phyloP scores from a whole-genome alignment of 2,329 filamentous ascomycete species.

The Neoascochyta sp. region DNA sequence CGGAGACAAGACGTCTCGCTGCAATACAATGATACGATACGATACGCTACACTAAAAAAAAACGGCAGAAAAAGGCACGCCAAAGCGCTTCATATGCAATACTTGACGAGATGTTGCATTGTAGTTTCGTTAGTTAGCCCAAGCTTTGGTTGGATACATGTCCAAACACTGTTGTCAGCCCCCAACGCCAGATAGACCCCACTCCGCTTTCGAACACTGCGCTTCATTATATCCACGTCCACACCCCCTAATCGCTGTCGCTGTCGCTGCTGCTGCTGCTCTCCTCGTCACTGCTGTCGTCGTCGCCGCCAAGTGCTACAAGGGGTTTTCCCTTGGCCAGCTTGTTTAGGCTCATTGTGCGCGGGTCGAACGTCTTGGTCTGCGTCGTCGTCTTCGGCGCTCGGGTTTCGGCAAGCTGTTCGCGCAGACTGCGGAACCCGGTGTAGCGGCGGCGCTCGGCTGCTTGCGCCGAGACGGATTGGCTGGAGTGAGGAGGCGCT shows the following conservation, averaged over 20 bases:
- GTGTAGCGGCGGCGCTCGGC: constrained; percentile 9
- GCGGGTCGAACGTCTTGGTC: constrained; percentile 9
- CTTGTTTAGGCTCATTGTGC: constrained; percentile 10
- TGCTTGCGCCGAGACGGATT: constrained; percentile 9
- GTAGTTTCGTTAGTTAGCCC: too few relatives aligned
- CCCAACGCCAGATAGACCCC: too few relatives aligned
- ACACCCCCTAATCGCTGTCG: constrained; percentile 8
- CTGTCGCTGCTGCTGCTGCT: constrained; percentile 9
- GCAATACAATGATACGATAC: too few relatives aligned
- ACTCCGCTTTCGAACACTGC: too few relatives aligned
- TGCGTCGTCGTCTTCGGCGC: constrained; percentile 5
- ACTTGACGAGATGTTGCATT: too few relatives aligned
- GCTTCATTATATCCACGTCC: not conserved
- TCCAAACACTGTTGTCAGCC: too few relatives aligned
- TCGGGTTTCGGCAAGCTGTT: constrained; percentile 12
- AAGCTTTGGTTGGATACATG: too few relatives aligned
- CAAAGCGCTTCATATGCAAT: too few relatives aligned
- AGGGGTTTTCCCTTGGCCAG: constrained; percentile 3
- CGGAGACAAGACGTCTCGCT: too few relatives aligned
- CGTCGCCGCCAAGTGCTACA: not conserved
- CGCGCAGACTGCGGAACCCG: constrained; percentile 11
- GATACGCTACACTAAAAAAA: too few relatives aligned
- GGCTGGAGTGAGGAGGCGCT: constrained; percentile 6
- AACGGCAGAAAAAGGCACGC: too few relatives aligned
- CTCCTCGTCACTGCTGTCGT: constrained; percentile 11